These are phyloP conservation scores for Pyrrhoderma noxium DNA, from an alignment of 1,284 basidiomycete genomes.

Conservation along the genomic window DNA sequence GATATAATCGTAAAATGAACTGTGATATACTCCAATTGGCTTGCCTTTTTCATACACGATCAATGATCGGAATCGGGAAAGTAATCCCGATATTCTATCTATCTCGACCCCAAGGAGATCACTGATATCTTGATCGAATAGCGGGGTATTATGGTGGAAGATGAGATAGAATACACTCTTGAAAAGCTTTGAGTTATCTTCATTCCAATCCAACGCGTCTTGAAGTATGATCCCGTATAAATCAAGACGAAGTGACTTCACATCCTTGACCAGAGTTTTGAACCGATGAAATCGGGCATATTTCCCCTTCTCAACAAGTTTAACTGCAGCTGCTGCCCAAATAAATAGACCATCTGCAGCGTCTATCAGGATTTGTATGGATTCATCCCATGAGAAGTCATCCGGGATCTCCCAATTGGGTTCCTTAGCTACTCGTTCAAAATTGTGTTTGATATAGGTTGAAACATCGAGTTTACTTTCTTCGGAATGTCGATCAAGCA, in stretches of 20 bases:
- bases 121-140: too few relatives aligned
- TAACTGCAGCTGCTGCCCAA: too few relatives aligned
- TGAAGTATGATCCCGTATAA: background rate
- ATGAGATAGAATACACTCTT: background rate
- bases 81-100: too few relatives aligned
- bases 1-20: slow-evolving; percentile 1
- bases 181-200: background rate
- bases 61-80: background rate
- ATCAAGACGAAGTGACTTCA: background rate
- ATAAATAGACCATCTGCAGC: background rate
- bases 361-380: background rate
- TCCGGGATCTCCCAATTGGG: background rate
- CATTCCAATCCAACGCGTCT: background rate
- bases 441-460: background rate
- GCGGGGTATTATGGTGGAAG: background rate
- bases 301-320: background rate
- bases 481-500: background rate
- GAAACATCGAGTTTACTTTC: background rate
- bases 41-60: background rate
- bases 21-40: background rate
- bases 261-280: background rate
- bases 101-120: too few relatives aligned
- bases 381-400: background rate
- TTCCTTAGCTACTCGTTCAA: background rate
- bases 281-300: background rate